Conservation (phyloP, 352 stramenopile species). For the Phytophthora ohioensis region DNA sequence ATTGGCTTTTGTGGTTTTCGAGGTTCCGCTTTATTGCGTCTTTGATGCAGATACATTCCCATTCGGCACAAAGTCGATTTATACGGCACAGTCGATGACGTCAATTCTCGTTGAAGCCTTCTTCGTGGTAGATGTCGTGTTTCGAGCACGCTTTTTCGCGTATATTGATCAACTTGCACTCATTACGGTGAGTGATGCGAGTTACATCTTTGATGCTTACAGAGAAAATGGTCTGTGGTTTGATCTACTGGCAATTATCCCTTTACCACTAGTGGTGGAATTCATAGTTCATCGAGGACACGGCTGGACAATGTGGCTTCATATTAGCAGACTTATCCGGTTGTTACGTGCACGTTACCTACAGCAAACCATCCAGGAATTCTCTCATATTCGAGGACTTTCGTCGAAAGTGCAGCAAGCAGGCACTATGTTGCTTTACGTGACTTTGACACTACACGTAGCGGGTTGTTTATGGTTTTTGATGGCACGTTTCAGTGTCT, state of each 20-base stretch:
- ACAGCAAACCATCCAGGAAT: constrained; percentile 57
- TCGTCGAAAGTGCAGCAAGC: constrained; percentile 71
- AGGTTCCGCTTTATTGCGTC: constrained; percentile 73
- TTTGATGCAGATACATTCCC: constrained; percentile 71
- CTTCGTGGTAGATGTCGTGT: constrained; percentile 62
- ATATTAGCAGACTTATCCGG: constrained; percentile 54
- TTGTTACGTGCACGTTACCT: constrained; percentile 68
- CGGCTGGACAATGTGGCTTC: constrained; percentile 49
- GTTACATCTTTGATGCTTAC: constrained; percentile 78
- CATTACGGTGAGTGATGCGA: constrained; percentile 66
- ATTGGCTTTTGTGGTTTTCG: constrained; percentile 67
- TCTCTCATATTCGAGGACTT: constrained; percentile 57
- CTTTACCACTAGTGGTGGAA: constrained; percentile 61
- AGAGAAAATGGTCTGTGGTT: constrained; percentile 58
- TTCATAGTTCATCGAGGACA: constrained; percentile 38
- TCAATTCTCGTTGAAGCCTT: constrained; percentile 66
- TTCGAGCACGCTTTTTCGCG: constrained; percentile 66
- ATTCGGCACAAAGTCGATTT: constrained; percentile 45
- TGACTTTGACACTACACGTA: constrained; percentile 70
- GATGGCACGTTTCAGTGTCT: constrained; percentile 69
- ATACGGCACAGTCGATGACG: constrained; percentile 60
- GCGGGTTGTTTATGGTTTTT: constrained; percentile 80
- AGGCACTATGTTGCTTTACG: constrained; percentile 67
- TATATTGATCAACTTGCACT: constrained; percentile 73
- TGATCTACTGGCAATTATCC: constrained; percentile 68